phyloP scores from a whole-genome alignment of 2,329 filamentous ascomycete species.

The Torrubiellomyces zombiae region DNA sequence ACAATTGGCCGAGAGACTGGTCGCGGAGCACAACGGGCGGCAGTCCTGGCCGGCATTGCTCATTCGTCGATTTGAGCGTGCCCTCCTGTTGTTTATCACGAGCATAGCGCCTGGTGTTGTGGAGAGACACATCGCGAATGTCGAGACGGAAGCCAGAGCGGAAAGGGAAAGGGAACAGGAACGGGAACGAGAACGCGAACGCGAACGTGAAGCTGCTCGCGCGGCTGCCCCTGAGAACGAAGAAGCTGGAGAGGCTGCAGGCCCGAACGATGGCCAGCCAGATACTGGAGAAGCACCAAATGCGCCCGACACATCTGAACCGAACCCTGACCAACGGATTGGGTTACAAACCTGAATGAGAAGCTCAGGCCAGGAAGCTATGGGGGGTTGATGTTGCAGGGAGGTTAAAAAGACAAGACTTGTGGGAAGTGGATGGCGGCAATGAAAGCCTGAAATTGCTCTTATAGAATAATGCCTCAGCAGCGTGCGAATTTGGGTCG shows the following conservation, averaged over 20 bases:
- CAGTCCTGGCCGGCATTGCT: constrained; percentile 20
- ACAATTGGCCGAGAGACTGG: constrained; percentile 35
- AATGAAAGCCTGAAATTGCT: no score
- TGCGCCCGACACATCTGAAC: no score
- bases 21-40: constrained; percentile 20
- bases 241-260: background rate
- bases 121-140: constrained; percentile 44
- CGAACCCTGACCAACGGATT: no score
- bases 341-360: no score
- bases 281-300: background rate
- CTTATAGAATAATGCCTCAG: no score
- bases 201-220: no score
- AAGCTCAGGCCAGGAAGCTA: no score
- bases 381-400: no score
- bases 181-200: background rate
- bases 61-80: constrained; percentile 38
- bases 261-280: background rate
- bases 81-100: constrained; percentile 45
- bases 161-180: constrained; percentile 26
- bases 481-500: no score
- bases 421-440: no score
- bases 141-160: constrained; percentile 33
- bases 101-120: constrained; percentile 50
- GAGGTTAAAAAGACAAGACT: no score
- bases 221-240: background rate